phyloP scores from a whole-genome alignment of 805 yeast genomes.

The Myxozyma neglecta region DNA sequence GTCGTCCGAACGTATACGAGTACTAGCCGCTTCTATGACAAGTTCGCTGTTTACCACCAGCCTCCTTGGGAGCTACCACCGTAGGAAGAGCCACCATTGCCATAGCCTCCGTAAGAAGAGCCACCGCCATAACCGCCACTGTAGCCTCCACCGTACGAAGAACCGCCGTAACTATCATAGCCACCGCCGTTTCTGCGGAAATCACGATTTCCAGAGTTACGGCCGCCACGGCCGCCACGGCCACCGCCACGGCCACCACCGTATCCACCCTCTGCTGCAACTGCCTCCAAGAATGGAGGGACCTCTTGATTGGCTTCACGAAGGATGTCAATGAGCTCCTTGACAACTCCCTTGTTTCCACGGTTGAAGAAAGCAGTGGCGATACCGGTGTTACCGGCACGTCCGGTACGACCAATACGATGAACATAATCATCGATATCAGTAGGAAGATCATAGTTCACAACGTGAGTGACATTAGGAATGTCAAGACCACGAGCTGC shows the following conservation, averaged over 20 bases:
- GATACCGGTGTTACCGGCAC: constrained; percentile 99
- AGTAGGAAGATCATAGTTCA: constrained; percentile 94
- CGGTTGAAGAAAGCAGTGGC: constrained; percentile 99
- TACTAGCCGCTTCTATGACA: neutral
- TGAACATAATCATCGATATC: constrained; percentile 99
- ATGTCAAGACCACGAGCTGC: constrained; percentile 99
- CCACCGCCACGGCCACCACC: constrained; percentile 51
- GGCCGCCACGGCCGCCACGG: constrained; percentile 44
- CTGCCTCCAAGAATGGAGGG: constrained; percentile 80
- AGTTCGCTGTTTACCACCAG: constrained; percentile 16
- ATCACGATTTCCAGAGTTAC: constrained; percentile 49
- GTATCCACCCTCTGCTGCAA: constrained; percentile 73
- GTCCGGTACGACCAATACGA: constrained; percentile 99
- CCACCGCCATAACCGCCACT: constrained; percentile 8
- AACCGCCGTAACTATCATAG: constrained; percentile 38
- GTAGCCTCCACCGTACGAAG: constrained; percentile 17
- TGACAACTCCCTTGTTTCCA: constrained; percentile 83
- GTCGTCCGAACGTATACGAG: neutral
- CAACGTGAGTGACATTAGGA: constrained; percentile 97
- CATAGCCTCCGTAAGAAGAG: constrained; percentile 16
- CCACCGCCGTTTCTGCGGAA: constrained; percentile 50
- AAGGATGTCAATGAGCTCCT: constrained; percentile 82
- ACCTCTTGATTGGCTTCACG: constrained; percentile 97
- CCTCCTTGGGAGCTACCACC: constrained; percentile 8
- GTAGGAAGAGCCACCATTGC: constrained; percentile 36